phyloP scores from a whole-genome alignment of 805 yeast genomes.

The Candida tibetensis region DNA sequence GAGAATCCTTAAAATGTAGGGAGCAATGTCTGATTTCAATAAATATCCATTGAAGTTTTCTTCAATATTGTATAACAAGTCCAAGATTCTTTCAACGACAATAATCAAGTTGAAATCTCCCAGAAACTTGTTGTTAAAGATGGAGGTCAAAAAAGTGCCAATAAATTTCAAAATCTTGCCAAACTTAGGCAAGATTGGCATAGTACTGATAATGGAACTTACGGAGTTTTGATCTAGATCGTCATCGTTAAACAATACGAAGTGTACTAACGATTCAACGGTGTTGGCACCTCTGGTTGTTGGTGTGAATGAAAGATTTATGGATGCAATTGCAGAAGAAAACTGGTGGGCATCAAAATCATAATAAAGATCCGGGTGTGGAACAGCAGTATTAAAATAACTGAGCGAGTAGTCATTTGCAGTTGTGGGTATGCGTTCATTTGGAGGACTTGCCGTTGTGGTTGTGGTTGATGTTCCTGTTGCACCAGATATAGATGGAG shows the following conservation, averaged over 20 bases:
- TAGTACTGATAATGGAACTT: conserved; percentile 19
- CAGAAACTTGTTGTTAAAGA: conserved; percentile 24
- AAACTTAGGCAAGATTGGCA: conserved; percentile 38
- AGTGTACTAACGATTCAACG: conserved; percentile 74
- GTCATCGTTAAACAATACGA: conserved; percentile 43
- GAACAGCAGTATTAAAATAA: conserved; percentile 22
- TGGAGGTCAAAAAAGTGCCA: conserved; percentile 16
- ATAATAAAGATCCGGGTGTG: conserved; percentile 40
- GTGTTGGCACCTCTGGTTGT: conserved; percentile 2
- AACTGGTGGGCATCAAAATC: conserved; percentile 44
- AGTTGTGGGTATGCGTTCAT: background rate
- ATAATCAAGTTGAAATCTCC: conserved; percentile 19
- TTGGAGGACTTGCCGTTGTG: background rate
- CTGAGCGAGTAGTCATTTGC: conserved; percentile 17
- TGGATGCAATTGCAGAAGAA: conserved; percentile 7
- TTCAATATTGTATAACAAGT: conserved; percentile 54
- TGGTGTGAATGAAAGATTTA: conserved; percentile 8
- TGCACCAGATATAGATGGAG: conserved; percentile 1
- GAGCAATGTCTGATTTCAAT: conserved; percentile 59
- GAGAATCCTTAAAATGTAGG: conserved; percentile 53
- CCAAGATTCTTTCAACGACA: conserved; percentile 50
- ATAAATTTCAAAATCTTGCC: conserved; percentile 24
- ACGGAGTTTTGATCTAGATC: conserved; percentile 11
- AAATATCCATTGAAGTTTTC: conserved; percentile 67
- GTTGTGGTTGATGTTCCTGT: background rate